Evolutionary conservation across 306 rosid genomes (phyloP).

Genomic region (Aeschynomene evenia): DNA sequence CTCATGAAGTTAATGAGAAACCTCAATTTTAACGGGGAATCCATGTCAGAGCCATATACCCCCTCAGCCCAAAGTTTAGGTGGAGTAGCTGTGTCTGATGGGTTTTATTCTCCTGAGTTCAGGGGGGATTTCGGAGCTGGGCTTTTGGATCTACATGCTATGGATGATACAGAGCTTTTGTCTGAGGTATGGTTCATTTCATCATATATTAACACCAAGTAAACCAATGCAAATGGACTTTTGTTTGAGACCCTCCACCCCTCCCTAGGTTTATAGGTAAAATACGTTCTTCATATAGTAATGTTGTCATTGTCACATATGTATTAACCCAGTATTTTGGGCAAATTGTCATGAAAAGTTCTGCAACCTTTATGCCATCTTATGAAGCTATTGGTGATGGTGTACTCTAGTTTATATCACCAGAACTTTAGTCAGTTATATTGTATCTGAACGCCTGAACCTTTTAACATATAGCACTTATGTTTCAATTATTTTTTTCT

Average conservation of each 20-base stretch:
- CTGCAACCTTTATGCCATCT: conserved; percentile 17
- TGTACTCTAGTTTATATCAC: neutral
- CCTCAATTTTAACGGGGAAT: conserved; percentile 88
- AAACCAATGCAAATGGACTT: neutral
- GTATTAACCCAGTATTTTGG: neutral
- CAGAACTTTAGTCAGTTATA: neutral
- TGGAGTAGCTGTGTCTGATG: conserved; percentile 64
- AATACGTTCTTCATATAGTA: conserved; percentile 2
- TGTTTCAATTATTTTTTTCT: conserved; percentile 1
- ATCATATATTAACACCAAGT: neutral
- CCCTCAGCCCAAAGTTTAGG: conserved; percentile 67
- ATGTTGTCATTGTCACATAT: neutral
- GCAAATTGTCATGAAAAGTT: conserved; percentile 13
- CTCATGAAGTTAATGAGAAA: conserved; percentile 89
- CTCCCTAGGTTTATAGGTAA: conserved; percentile 1
- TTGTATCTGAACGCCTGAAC: conserved; percentile 3
- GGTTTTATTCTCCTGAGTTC: conserved; percentile 77
- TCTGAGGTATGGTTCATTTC: conserved; percentile 65
- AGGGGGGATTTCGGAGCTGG: conserved; percentile 99
- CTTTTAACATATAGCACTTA: neutral
- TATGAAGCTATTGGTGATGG: neutral
- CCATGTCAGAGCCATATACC: conserved; percentile 73
- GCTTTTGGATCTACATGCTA: conserved; percentile 98
- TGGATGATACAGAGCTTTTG: conserved; percentile 97
- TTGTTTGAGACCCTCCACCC: neutral